Conservation (phyloP, 1,284 basidiomycete genomes). For the Cryptococcus jaspeensis region DNA sequence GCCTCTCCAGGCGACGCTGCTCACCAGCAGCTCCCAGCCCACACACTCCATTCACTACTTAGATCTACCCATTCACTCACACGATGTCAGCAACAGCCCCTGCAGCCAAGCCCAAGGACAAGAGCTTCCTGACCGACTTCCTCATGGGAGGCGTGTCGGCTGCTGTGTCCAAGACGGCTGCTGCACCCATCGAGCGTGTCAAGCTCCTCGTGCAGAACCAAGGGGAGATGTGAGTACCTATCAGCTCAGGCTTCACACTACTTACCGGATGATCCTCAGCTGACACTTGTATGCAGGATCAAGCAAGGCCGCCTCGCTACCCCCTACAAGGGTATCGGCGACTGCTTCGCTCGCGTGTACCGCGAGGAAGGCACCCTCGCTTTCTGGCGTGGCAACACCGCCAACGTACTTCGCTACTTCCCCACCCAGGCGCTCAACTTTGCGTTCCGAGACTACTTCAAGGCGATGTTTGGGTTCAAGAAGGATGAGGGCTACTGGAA, state of each 20-base stretch:
- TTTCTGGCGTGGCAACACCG: conserved; percentile 57
- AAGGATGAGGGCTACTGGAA: conserved; percentile 58
- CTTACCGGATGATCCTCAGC: not conserved
- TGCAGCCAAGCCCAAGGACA: conserved; percentile 48
- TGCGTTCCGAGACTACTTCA: conserved; percentile 53
- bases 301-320: conserved; percentile 89
- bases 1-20: too few relatives aligned
- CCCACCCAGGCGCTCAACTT: conserved; percentile 55
- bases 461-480: conserved; percentile 58
- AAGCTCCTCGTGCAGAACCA: conserved; percentile 97
- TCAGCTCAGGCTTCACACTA: too few relatives aligned
- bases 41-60: too few relatives aligned
- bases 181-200: conserved; percentile 97
- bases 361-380: conserved; percentile 53
- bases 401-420: conserved; percentile 59
- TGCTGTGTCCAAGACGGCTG: conserved; percentile 93
- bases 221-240: conserved; percentile 50
- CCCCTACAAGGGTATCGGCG: conserved; percentile 88
- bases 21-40: too few relatives aligned
- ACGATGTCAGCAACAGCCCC: too few relatives aligned
- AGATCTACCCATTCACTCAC: too few relatives aligned
- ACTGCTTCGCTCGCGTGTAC: conserved; percentile 73
- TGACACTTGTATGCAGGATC: conserved; percentile 57
- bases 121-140: conserved; percentile 37
- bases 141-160: conserved; percentile 52